Evolutionary conservation across 2,329 filamentous ascomycete species (phyloP), one percentile per base, ranked within the genome.

Genomic region (Coleophoma eucalyptorum): DNA sequence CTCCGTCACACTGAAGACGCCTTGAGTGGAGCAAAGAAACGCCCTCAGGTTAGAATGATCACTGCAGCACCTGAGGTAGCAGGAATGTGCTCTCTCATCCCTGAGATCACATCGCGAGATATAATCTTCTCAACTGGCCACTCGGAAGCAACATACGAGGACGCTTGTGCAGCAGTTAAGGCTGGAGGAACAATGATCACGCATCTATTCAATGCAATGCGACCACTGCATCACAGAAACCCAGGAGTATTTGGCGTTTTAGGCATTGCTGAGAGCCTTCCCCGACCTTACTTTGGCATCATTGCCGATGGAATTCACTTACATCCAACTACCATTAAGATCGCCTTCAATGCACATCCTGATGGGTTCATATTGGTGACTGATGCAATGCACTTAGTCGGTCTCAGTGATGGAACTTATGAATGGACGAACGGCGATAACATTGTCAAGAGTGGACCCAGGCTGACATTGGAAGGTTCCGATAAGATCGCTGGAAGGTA

Each of bases 161-260:
- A 93, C 65, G 90, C 89, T 1, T 83, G 86, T 4, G 71, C 74
- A 4, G 88, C 89, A 18, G 80, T 94, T 3, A 75, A 73, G n/a
- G 78, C 83, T 6, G 91, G 91, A 47, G 89, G 89, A 2, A 88
- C 81, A 45, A 96, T 95, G 89, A 88, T 96, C 58, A 96, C 91
- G 0, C 91, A 96, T 64, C 77, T 96, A 1, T 96, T 96, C 80
- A 96, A 96, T 67, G 91, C 91, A 21, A 96, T 96, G 91, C 80
- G 85, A 1, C 90, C 90, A 13, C 81, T 96, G 46, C 89, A 94
- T 67, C 90, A 97, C 74, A 87, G 92, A 51, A 91, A 96, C 68
- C 91, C 92, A 0, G 91, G 91, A 35, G 84, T 96, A 60, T 96
- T 96, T 65, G 92, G 92, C 26, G 82, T 95, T 0, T 73, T 97